Percentiles rank a stretch among this genome's conserved stretches.
phyloP scores from a whole-genome alignment of 306 rosid genomes.

The Vigna unguiculata region DNA sequence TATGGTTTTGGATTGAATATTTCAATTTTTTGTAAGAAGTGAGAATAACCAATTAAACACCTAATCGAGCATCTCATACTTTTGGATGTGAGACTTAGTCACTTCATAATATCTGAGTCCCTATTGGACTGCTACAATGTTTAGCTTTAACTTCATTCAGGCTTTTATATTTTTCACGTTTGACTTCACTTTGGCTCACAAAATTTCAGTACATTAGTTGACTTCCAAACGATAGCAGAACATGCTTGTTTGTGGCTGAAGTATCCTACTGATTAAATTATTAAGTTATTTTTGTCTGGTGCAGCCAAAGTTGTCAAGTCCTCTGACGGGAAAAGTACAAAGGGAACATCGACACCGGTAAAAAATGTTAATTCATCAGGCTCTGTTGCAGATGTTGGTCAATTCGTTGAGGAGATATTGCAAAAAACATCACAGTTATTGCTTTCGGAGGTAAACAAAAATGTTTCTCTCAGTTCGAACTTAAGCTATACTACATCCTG shows the following conservation, averaged over 20 bases:
- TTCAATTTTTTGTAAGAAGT: no score
- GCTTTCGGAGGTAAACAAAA: constrained; percentile 70
- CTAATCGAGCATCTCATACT: no score
- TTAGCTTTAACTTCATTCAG: no score
- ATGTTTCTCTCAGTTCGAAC: constrained; percentile 17
- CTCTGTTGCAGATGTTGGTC: constrained; percentile 66
- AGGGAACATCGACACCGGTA: constrained; percentile 61
- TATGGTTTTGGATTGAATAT: no score
- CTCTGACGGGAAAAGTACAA: constrained; percentile 46
- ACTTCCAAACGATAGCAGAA: constrained; percentile 19
- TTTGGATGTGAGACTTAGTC: no score
- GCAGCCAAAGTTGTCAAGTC: constrained; percentile 63
- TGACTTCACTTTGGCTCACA: no score
- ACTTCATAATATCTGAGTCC: no score
- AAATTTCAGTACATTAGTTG: constrained; percentile 20
- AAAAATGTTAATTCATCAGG: constrained; percentile 46
- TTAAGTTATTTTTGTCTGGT: constrained; percentile 36
- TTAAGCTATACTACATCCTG: not conserved
- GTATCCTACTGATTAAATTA: constrained; percentile 7
- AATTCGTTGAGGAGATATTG: constrained; percentile 79
- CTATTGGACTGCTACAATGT: constrained; percentile 6
- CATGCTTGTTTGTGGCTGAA: constrained; percentile 21
- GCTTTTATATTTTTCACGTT: no score
- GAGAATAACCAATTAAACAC: no score
- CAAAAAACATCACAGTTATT: constrained; percentile 69